Base-by-base conservation (phyloP, 352 stramenopile genomes). In the Blastocystis sp. region DNA sequence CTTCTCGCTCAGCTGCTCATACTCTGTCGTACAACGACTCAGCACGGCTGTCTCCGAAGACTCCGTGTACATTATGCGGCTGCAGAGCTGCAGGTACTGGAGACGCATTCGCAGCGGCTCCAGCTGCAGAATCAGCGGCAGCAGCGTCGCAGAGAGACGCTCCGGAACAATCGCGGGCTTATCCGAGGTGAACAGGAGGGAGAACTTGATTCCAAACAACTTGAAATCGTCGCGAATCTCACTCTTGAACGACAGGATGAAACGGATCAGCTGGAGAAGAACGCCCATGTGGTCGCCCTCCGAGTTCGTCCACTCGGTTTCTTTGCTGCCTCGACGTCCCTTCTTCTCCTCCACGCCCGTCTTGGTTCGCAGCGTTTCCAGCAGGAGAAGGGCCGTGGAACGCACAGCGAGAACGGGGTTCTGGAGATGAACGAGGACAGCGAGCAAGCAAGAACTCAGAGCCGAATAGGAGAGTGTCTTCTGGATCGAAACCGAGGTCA, bases 161-260 rank as follows among this genome's bases (percentile, higher is more conserved):
- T 38, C 8, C 16, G 29, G 7, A n/a, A 24, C 24, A 29, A 81
- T 46, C 7, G 44, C 21, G 21, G 69, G 53, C 0, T 61, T 63
- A 14, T 48, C 11, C 4, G 61, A 40, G 1, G 44, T 44, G 3
- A 81, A 61, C 29, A 81, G 51, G 9, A 81, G 24, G 29, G 44
- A 48, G 34, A 81, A 51, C 34, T 64, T 61, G 46, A 81, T 81
- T 4, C 44, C 32, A 29, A 81, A 65, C 14, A 81, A 29, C 27
- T 81, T 81, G 32, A 16, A 2, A 42, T 81, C 69, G 24, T 81
- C 69, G 36, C 69, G 69, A 65, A 81, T 64, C n/a, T 81, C 69
- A 14, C 21, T 44, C 7, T 44, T 40, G 46, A 48, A 63, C n/a
- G 48, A 61, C 24, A 81, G 42, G 4, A 81, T 40, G 46, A 48